These are phyloP conservation scores for Punica granatum DNA, from an alignment of 345 rosid species.

Conservation along the genomic window DNA sequence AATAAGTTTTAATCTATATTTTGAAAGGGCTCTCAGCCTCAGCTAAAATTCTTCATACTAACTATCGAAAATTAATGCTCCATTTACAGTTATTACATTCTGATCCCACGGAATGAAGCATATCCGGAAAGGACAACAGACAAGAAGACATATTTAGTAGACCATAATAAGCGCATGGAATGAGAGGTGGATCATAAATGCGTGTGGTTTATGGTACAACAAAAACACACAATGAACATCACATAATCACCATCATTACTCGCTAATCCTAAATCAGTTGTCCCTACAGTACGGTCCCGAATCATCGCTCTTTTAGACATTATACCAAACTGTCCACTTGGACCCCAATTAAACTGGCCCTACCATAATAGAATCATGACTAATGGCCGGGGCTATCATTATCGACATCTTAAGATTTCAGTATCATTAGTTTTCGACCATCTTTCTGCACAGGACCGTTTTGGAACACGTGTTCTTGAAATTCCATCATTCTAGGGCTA, in stretches of 20 bases:
- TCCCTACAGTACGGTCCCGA: background rate
- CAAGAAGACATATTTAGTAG: background rate
- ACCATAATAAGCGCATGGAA: background rate
- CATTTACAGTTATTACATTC: background rate
- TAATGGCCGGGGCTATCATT: background rate
- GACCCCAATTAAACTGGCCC: background rate
- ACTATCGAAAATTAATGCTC: background rate
- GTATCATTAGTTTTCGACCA: background rate
- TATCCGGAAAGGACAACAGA: background rate
- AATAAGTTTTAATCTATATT: background rate
- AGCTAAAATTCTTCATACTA: background rate
- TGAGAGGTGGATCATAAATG: constrained; percentile 17
- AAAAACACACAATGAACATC: constrained; percentile 2
- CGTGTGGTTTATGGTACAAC: background rate
- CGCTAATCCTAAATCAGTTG: background rate
- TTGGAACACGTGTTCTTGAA: background rate
- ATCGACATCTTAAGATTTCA: constrained; percentile 1
- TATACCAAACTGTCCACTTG: background rate
- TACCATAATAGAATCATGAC: background rate
- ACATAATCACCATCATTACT: constrained; percentile 11
- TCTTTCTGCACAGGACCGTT: background rate
- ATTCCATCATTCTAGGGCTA: background rate
- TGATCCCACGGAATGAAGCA: background rate
- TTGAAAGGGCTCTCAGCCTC: background rate
- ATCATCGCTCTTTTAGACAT: background rate